These are phyloP conservation scores for Coemansia asiatica DNA, from an alignment of 192 early-diverging fungal species.

Conservation along the genomic window DNA sequence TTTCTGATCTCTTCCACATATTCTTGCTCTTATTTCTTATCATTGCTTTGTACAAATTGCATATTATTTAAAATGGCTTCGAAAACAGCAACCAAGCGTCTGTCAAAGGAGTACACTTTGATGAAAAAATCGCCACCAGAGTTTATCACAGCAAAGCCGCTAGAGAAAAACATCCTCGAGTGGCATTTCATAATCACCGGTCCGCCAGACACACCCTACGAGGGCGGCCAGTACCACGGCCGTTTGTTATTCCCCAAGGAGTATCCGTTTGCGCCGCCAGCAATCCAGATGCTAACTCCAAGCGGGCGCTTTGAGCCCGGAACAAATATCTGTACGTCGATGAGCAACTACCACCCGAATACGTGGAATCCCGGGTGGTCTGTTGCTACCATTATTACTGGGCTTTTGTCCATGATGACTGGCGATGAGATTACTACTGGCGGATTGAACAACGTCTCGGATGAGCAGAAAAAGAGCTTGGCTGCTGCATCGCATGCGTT, in stretches of 20 bases:
- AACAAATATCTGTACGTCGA: conserved; percentile 93
- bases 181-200: conserved; percentile 97
- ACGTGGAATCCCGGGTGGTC: conserved; percentile 98
- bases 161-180: conserved; percentile 94
- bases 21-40: neutral
- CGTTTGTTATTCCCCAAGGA: conserved; percentile 88
- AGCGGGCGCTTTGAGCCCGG: conserved; percentile 88
- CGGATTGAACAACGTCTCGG: conserved; percentile 65
- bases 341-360: conserved; percentile 93
- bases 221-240: conserved; percentile 87
- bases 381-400: conserved; percentile 85
- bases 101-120: conserved; percentile 75
- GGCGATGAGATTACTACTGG: conserved; percentile 80
- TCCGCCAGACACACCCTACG: conserved; percentile 81
- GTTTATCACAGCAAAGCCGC: conserved; percentile 86
- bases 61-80: conserved; percentile 67
- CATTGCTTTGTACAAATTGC: no score
- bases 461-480: conserved; percentile 61
- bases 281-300: conserved; percentile 75
- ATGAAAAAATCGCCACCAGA: conserved; percentile 80
- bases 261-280: conserved; percentile 92
- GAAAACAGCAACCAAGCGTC: conserved; percentile 70
- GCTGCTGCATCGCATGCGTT: conserved; percentile 58
- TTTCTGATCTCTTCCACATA: neutral
- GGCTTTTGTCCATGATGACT: conserved; percentile 89